Evolutionary conservation across 805 yeast genomes (phyloP).

Genomic region (Cyberlindnera maclurae): DNA sequence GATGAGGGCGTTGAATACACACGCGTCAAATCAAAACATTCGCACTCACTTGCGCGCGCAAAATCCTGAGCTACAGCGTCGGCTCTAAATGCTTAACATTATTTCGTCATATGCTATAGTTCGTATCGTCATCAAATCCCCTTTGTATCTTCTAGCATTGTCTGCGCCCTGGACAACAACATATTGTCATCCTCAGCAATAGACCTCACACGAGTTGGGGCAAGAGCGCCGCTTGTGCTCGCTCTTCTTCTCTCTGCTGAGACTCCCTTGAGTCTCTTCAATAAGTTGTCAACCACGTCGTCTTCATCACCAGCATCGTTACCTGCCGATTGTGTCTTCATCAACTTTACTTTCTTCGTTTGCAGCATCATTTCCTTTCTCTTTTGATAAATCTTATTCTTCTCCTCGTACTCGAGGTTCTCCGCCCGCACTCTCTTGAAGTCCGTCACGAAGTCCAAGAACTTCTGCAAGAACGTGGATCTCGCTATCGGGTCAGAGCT

Average conservation of each 20-base stretch:
- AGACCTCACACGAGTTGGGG: conserved; percentile 4
- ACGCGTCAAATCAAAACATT: background rate
- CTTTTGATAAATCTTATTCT: conserved; percentile 66
- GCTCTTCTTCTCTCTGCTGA: conserved; percentile 35
- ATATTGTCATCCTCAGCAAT: conserved; percentile 8
- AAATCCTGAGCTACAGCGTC: no score
- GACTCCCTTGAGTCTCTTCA: conserved; percentile 79
- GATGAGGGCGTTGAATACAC: background rate
- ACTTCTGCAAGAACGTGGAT: conserved; percentile 66
- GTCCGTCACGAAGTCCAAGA: conserved; percentile 71
- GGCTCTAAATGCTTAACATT: no score
- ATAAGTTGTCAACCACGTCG: conserved; percentile 70
- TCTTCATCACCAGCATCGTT: conserved; percentile 10
- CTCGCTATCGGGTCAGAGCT: conserved; percentile 59
- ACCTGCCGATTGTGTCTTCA: conserved; percentile 15
- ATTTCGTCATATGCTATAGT: conserved; percentile 1
- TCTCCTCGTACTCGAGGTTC: conserved; percentile 77
- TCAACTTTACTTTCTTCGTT: conserved; percentile 16
- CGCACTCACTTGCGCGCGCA: no score
- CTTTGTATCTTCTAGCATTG: conserved; percentile 22
- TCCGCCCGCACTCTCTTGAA: conserved; percentile 76
- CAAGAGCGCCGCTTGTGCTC: conserved; percentile 7
- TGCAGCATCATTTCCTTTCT: conserved; percentile 50
- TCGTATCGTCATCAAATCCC: conserved; percentile 2
- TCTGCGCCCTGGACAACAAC: conserved; percentile 20